A percentile compares a stretch with the other conserved stretches of the same genome.
These are phyloP conservation scores for Podospora pseudocomata DNA, from an alignment of 495 filamentous ascomycete genomes.

Conservation along the genomic window DNA sequence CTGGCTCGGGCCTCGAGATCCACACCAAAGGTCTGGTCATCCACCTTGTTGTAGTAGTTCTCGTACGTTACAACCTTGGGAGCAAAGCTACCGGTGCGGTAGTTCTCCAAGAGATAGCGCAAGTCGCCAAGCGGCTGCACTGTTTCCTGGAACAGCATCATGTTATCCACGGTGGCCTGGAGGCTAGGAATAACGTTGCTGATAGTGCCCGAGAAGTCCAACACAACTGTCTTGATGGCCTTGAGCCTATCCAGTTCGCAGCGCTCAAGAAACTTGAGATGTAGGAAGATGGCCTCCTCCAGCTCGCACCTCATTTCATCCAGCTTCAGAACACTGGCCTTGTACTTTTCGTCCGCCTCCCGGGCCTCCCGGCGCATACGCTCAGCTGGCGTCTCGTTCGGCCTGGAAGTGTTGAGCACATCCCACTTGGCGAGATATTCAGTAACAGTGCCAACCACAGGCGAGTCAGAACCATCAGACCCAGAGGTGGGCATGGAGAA, in stretches of 20 bases:
- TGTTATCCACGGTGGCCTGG: constrained; percentile 91
- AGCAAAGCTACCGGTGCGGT: constrained; percentile 87
- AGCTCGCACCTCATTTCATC: constrained; percentile 88
- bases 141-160: constrained; percentile 99
- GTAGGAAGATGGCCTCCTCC: constrained; percentile 88
- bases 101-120: constrained; percentile 95
- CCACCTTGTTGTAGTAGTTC: constrained; percentile 97
- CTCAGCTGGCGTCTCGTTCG: constrained; percentile 83
- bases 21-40: constrained; percentile 96
- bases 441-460: constrained; percentile 68
- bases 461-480: constrained; percentile 63
- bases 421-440: constrained; percentile 92
- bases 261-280: constrained; percentile 94
- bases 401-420: constrained; percentile 77
- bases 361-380: constrained; percentile 82
- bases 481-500: constrained; percentile 56
- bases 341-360: constrained; percentile 93
- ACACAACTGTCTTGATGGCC: constrained; percentile 94
- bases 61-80: constrained; percentile 93
- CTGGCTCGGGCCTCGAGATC: constrained; percentile 92
- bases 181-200: constrained; percentile 97
- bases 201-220: constrained; percentile 96
- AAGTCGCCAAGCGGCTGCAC: constrained; percentile 89
- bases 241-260: constrained; percentile 95
- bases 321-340: constrained; percentile 74